Evolutionary conservation across 1,284 basidiomycete species (phyloP).

Genomic region (Vanrija sp.): DNA sequence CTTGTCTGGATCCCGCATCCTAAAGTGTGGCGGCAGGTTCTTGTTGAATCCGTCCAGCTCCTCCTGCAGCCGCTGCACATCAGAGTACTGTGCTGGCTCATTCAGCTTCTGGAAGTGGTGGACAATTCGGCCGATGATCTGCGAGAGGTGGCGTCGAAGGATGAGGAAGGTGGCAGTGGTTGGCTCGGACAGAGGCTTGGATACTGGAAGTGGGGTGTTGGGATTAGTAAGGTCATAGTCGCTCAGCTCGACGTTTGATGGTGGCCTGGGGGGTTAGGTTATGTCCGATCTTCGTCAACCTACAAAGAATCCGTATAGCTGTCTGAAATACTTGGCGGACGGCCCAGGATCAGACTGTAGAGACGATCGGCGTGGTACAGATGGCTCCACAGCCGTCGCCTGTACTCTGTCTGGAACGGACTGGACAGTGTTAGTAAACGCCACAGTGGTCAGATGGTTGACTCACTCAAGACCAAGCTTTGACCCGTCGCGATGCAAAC

Average conservation of each 20-base stretch:
- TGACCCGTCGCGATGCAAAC: conserved; percentile 85
- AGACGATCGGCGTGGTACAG: conserved; percentile 83
- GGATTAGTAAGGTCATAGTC: conserved; percentile 48
- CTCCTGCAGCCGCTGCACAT: conserved; percentile 77
- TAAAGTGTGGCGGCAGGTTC: conserved; percentile 61
- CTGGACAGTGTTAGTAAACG: conserved; percentile 35
- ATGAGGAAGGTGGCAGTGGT: conserved; percentile 85
- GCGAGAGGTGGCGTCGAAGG: conserved; percentile 73
- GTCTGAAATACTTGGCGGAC: conserved; percentile 65
- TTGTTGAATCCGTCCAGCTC: conserved; percentile 76
- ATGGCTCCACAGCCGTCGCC: conserved; percentile 88
- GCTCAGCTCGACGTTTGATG: conserved; percentile 77
- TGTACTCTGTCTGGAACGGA: conserved; percentile 76
- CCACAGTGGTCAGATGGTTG: neutral
- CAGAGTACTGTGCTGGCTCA: conserved; percentile 74
- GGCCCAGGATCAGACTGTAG: conserved; percentile 76
- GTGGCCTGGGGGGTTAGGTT: conserved; percentile 53
- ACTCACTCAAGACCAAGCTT: conserved; percentile 63
- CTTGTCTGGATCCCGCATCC: conserved; percentile 66
- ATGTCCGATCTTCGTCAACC: neutral
- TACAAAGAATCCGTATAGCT: conserved; percentile 47
- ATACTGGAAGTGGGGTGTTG: conserved; percentile 27
- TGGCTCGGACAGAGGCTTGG: conserved; percentile 55
- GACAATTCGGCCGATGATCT: conserved; percentile 84
- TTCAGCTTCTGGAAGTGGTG: conserved; percentile 92